phyloP scores from a whole-genome alignment of 2,329 filamentous ascomycete species.

The Sclerotinia glacialis region DNA sequence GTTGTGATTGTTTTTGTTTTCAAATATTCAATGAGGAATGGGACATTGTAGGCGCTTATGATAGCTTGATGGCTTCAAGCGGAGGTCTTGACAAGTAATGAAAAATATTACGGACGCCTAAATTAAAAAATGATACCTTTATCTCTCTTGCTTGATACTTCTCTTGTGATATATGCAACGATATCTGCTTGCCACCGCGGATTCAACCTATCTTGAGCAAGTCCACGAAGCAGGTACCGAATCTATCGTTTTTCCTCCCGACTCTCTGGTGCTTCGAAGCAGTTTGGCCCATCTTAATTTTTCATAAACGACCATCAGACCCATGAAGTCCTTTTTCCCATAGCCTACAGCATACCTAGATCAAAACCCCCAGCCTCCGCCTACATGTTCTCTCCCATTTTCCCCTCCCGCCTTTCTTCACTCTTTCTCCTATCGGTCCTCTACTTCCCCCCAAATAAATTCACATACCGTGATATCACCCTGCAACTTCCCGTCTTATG shows the following conservation, averaged over 20 bases:
- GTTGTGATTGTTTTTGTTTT: constrained; percentile 29
- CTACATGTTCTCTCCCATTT: neutral
- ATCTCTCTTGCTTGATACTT: neutral
- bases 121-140: constrained; percentile 11
- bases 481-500: constrained; percentile 44
- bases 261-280: neutral
- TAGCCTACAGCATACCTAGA: neutral
- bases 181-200: neutral
- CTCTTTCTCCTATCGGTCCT: constrained; percentile 47
- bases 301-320: neutral
- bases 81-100: constrained; percentile 19
- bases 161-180: neutral
- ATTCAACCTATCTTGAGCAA: neutral
- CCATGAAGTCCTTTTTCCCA: neutral
- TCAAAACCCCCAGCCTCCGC: constrained; percentile 5
- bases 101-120: constrained; percentile 21
- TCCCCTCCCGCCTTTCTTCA: constrained; percentile 18
- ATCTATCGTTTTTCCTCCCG: neutral
- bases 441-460: constrained; percentile 58
- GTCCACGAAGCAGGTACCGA: neutral
- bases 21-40: constrained; percentile 23
- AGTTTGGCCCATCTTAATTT: neutral
- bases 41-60: constrained; percentile 24
- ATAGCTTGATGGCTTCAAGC: constrained; percentile 20
- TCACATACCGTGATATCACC: constrained; percentile 49